Conservation (phyloP, 257 asterid species). For the Linderniella brevidens region DNA sequence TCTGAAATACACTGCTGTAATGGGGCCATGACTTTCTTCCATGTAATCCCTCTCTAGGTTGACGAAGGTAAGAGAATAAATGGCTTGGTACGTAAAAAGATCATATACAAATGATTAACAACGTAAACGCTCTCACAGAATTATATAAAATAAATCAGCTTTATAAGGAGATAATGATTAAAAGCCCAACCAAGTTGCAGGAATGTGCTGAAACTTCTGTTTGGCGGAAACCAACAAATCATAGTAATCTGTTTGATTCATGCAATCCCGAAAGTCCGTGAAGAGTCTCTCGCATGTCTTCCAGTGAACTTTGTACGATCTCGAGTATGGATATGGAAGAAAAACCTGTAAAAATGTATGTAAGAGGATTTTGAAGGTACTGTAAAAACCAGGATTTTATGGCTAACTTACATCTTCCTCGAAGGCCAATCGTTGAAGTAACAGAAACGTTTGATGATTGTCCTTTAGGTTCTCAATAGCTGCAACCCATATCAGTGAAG, state of each 20-base stretch:
- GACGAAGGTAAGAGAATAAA: no score
- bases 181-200: conserved; percentile 58
- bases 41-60: no score
- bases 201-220: conserved; percentile 49
- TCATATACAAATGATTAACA: no score
- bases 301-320: background rate
- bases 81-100: no score
- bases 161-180: conserved; percentile 5
- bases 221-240: conserved; percentile 47
- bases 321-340: background rate
- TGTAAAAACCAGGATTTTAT: background rate
- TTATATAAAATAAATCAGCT: no score
- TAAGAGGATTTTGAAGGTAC: no score
- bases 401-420: conserved; percentile 48
- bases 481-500: conserved; percentile 60
- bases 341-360: background rate
- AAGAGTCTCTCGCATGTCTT: conserved; percentile 7
- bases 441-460: conserved; percentile 32
- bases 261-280: conserved; percentile 59
- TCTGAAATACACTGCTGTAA: no score
- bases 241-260: conserved; percentile 32
- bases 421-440: conserved; percentile 48
- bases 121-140: no score
- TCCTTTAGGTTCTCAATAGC: conserved; percentile 63
- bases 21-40: no score